A percentile compares a stretch with the other conserved stretches of the same genome.
Evolutionary conservation across 140 eudicot genomes (phyloP).

Genomic region (Flaveria floridana): DNA sequence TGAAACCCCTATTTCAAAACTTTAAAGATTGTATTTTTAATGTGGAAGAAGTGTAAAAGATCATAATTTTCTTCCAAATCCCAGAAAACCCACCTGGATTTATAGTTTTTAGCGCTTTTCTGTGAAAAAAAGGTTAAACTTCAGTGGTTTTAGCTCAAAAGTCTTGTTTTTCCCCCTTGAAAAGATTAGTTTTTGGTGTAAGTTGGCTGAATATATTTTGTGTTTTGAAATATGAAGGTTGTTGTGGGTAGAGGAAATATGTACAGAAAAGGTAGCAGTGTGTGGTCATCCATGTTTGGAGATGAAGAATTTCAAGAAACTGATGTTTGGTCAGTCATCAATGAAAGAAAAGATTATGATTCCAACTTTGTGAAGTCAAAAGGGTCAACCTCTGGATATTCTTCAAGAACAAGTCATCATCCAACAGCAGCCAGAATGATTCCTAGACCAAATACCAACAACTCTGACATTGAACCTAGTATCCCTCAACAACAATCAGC

Average conservation of each 20-base stretch:
- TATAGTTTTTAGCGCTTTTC: neutral
- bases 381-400: conserved; percentile 28
- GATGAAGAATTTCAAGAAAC: conserved; percentile 64
- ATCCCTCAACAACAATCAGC: conserved; percentile 58
- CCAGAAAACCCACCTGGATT: conserved; percentile 11
- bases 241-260: conserved; percentile 30
- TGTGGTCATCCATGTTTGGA: conserved; percentile 53
- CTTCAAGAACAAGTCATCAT: conserved; percentile 35
- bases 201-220: conserved; percentile 22
- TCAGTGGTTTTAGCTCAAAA: conserved; percentile 18
- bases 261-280: conserved; percentile 62
- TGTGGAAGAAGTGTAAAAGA: conserved; percentile 19
- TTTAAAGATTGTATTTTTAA: conserved; percentile 27
- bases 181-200: neutral
- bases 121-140: conserved; percentile 20
- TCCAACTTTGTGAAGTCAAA: conserved; percentile 29
- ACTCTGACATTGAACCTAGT: conserved; percentile 32
- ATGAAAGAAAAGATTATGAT: conserved; percentile 33
- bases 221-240: conserved; percentile 23
- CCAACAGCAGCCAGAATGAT: conserved; percentile 62
- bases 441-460: conserved; percentile 43
- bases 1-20: conserved; percentile 23
- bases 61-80: conserved; percentile 13
- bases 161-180: neutral
- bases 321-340: conserved; percentile 58